phyloP scores from a whole-genome alignment of 1,139 yeast genomes.

The Geotrichum restrictum region DNA sequence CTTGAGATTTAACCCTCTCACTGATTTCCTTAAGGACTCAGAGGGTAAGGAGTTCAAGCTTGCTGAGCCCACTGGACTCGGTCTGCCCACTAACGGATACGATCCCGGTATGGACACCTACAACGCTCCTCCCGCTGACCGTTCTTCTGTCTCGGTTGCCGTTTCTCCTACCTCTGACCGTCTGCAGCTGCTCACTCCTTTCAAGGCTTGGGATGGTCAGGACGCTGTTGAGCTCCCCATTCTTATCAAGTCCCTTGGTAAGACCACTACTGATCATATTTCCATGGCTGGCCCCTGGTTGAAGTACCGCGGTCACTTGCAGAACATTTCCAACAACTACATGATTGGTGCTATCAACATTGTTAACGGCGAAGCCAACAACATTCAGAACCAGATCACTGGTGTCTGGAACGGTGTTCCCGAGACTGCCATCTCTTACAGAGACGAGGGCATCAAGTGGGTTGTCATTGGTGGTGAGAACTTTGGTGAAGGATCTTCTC shows the following conservation, averaged over 20 bases:
- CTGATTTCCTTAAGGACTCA: slow-evolving; percentile 89
- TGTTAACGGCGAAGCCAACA: slow-evolving; percentile 94
- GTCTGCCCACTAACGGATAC: slow-evolving; percentile 90
- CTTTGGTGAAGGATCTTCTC: slow-evolving; percentile 99
- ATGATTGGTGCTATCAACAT: slow-evolving; percentile 99
- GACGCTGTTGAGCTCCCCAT: slow-evolving; percentile 87
- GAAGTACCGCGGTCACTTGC: slow-evolving; percentile 99
- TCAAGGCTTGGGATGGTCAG: slow-evolving; percentile 93
- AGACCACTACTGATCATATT: slow-evolving; percentile 98
- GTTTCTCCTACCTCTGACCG: slow-evolving; percentile 85
- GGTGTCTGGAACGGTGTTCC: slow-evolving; percentile 95
- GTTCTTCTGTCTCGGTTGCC: slow-evolving; percentile 66
- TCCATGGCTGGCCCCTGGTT: slow-evolving; percentile 99
- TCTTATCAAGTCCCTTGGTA: slow-evolving; percentile 93
- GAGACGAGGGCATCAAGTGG: slow-evolving; percentile 90
- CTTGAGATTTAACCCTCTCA: slow-evolving; percentile 95
- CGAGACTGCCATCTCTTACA: slow-evolving; percentile 91
- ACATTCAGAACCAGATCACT: slow-evolving; percentile 81
- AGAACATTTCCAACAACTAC: slow-evolving; percentile 97
- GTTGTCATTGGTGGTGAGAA: slow-evolving; percentile 98
- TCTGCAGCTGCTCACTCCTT: slow-evolving; percentile 87
- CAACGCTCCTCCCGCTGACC: slow-evolving; percentile 95
- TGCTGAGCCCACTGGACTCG: slow-evolving; percentile 84
- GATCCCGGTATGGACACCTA: slow-evolving; percentile 94
- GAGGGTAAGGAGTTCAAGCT: slow-evolving; percentile 95